phyloP scores from a whole-genome alignment of 345 rosid species.

The Acer negundo region DNA sequence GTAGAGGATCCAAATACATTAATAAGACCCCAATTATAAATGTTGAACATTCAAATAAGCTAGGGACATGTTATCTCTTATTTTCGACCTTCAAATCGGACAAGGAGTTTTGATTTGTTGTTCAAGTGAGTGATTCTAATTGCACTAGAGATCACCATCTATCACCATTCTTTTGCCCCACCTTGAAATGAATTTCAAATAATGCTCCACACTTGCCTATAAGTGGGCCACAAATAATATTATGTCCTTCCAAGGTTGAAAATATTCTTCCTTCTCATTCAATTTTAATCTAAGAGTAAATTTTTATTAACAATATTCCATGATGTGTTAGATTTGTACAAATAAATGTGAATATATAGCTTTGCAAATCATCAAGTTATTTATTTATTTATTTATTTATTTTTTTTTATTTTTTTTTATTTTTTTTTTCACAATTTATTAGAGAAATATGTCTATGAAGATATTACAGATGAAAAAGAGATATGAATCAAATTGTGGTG shows the following conservation, averaged over 20 bases:
- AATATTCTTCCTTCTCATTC: no score
- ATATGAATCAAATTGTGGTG: no score
- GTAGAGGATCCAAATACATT: no score
- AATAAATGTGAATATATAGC: no score
- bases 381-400: no score
- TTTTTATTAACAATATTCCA: no score
- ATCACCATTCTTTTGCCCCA: constrained; percentile 7
- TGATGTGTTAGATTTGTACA: no score
- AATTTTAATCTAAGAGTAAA: not conserved
- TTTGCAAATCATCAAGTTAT: no score
- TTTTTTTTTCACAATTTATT: no score
- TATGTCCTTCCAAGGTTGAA: not conserved
- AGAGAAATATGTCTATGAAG: no score
- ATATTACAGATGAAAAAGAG: no score
- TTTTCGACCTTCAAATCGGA: constrained; percentile 19
- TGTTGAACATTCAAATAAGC: not conserved
- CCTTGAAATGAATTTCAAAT: not conserved
- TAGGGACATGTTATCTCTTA: not conserved
- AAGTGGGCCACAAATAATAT: constrained; percentile 10
- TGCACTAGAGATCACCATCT: constrained; percentile 11
- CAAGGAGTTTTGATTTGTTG: not conserved
- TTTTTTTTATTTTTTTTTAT: no score
- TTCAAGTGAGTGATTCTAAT: constrained; percentile 3
- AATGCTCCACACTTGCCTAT: constrained; percentile 15
- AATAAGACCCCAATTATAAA: not conserved